These are phyloP conservation scores for Apiotrichum laibachii DNA, from an alignment of 1,284 basidiomycete species.

Conservation along the genomic window DNA sequence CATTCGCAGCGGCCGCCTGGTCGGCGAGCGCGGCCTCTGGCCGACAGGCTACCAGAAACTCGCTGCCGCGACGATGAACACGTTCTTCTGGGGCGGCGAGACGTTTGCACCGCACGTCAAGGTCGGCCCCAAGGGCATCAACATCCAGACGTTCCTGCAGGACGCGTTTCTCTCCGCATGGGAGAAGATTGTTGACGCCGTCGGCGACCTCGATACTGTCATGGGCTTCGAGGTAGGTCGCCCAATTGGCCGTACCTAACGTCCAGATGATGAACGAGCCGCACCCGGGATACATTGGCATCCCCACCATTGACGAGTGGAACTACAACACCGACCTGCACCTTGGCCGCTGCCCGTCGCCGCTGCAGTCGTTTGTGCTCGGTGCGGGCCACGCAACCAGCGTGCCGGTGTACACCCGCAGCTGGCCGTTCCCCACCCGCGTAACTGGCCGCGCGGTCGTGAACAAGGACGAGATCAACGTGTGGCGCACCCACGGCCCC, in stretches of 20 bases:
- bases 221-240: slow-evolving; percentile 77
- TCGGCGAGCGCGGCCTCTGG: slow-evolving; percentile 73
- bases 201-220: slow-evolving; percentile 73
- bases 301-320: slow-evolving; percentile 77
- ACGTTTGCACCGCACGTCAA: slow-evolving; percentile 73
- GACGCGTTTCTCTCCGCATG: slow-evolving; percentile 76
- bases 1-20: slow-evolving; percentile 56
- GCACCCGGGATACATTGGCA: slow-evolving; percentile 83
- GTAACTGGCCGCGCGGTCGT: slow-evolving; percentile 51
- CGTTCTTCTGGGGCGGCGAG: slow-evolving; percentile 86
- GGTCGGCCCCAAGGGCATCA: slow-evolving; percentile 58
- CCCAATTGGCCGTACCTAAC: background rate
- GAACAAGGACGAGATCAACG: slow-evolving; percentile 58
- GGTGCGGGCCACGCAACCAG: slow-evolving; percentile 72
- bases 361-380: slow-evolving; percentile 79
- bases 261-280: slow-evolving; percentile 89
- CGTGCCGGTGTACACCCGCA: slow-evolving; percentile 71
- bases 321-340: slow-evolving; percentile 93
- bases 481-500: slow-evolving; percentile 69
- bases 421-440: slow-evolving; percentile 78
- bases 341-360: slow-evolving; percentile 73
- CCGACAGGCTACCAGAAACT: slow-evolving; percentile 82
- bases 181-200: slow-evolving; percentile 63
- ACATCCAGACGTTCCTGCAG: slow-evolving; percentile 82
- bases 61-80: slow-evolving; percentile 81